These are phyloP conservation scores for Marsdenia floribunda DNA, from an alignment of 257 asterid genomes.

Conservation along the genomic window DNA sequence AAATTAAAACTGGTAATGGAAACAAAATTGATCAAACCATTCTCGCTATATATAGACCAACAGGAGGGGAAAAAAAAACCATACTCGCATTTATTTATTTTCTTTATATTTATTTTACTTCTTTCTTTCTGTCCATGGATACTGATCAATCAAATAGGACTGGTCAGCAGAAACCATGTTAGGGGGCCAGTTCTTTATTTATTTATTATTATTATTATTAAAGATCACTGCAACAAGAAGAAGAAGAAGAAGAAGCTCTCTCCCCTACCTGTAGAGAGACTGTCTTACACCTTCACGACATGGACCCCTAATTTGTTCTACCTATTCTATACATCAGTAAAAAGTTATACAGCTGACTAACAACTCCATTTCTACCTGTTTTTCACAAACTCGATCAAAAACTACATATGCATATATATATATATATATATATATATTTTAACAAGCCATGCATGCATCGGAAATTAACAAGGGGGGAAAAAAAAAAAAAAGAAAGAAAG, in stretches of 20 bases:
- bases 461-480: no score
- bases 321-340: no score
- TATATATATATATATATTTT: no score
- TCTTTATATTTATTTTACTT: not conserved
- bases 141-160: not conserved
- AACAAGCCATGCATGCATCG: not conserved
- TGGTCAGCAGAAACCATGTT: slow-evolving; percentile 1
- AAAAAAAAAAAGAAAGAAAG: not conserved
- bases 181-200: not conserved
- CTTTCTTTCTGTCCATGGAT: not conserved
- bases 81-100: no score
- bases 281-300: not conserved
- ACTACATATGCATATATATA: no score
- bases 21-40: not conserved
- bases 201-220: no score
- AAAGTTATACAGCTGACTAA: no score
- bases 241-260: not conserved
- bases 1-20: not conserved
- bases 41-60: not conserved
- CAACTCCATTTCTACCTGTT: no score
- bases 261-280: not conserved
- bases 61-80: no score
- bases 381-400: no score
- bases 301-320: not conserved
- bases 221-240: not conserved